phyloP scores from a whole-genome alignment of 495 filamentous ascomycete genomes.

The Hamigera avellanea region DNA sequence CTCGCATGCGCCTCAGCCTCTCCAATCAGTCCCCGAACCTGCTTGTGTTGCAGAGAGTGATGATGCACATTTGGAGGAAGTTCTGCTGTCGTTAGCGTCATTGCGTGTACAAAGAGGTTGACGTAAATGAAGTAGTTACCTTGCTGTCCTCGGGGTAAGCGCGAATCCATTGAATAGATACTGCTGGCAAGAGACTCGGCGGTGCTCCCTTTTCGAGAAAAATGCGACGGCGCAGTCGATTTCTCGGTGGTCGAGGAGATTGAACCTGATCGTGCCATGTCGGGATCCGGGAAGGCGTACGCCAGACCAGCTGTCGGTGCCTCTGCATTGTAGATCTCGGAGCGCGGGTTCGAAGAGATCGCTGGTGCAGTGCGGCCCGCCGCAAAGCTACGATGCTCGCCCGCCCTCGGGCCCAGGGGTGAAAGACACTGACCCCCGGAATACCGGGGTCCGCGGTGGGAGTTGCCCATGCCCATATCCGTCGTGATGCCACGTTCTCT shows the following conservation, averaged over 20 bases:
- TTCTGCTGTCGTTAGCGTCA: constrained; percentile 28
- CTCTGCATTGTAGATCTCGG: constrained; percentile 66
- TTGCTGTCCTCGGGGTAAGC: constrained; percentile 60
- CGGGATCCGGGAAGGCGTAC: constrained; percentile 73
- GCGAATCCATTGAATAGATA: constrained; percentile 57
- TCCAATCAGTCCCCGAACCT: constrained; percentile 52
- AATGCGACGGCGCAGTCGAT: constrained; percentile 17
- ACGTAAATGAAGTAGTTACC: constrained; percentile 21
- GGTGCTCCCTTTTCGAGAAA: constrained; percentile 60
- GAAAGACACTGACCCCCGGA: constrained; percentile 35
- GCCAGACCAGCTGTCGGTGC: constrained; percentile 73
- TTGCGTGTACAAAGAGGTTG: constrained; percentile 7
- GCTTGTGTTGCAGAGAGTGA: constrained; percentile 65
- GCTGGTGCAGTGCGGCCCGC: constrained; percentile 56
- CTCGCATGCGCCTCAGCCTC: constrained; percentile 43
- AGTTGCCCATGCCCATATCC: constrained; percentile 36
- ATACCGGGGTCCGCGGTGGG: constrained; percentile 45
- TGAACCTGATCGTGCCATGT: constrained; percentile 42
- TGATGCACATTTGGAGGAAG: constrained; percentile 50
- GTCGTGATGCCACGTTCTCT: constrained; percentile 39
- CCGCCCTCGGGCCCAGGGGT: constrained; percentile 32
- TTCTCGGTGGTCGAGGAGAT: constrained; percentile 45
- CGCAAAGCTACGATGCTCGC: constrained; percentile 42
- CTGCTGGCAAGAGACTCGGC: constrained; percentile 65
- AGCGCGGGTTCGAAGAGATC: constrained; percentile 66